Evolutionary conservation across 331 rosid genomes (phyloP), one percentile per base, ranked within the genome.

Genomic region (Malus hybrid): DNA sequence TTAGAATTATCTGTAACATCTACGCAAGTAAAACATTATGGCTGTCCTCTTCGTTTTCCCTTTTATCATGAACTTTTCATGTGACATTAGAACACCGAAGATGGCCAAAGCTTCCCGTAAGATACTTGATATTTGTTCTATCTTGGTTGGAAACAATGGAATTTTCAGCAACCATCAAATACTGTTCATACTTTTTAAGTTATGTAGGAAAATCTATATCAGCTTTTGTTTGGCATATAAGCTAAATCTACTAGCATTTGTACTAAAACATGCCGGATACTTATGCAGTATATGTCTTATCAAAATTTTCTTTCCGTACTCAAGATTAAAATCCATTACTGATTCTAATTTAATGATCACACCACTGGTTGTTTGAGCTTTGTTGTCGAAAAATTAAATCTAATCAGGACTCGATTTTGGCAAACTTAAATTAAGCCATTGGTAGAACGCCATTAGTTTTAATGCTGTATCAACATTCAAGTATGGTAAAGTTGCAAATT

Each of bases 321-420:
- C 3, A 1, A 5, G 0, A 4, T 29, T 63, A 28, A 28, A 63
- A 29, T 16, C 68, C 22, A 29, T 4, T 7, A 64, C 44, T 64
- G 42, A 2, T 31, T 63, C 13, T 63, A 63, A 63, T 63, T 63
- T 63, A 93, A 93, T 76, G 86, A 62, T 62, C 29, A 9, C 18
- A 4, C 29, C 29, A 20, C 66, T 13, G n/a, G 39, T 16, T 61
- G 33, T 61, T 27, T 27, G 39, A 63, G 67, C 67, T 29, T 29
- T 31, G 39, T 63, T 29, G 29, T 61, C 66, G 1, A 28, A 24
- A 61, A 61, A 13, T 61, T 12, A 31, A 61, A 11, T 5, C 33
- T 12, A 12, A 59, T 59, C 31, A 20, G 28, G 6, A 59, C 64
- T 27, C 18, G 4, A 61, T 61, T 57, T 4, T 61, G 7, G 33